Conservation (phyloP, 2,329 filamentous ascomycete species). For the Fusarium beomiforme region DNA sequence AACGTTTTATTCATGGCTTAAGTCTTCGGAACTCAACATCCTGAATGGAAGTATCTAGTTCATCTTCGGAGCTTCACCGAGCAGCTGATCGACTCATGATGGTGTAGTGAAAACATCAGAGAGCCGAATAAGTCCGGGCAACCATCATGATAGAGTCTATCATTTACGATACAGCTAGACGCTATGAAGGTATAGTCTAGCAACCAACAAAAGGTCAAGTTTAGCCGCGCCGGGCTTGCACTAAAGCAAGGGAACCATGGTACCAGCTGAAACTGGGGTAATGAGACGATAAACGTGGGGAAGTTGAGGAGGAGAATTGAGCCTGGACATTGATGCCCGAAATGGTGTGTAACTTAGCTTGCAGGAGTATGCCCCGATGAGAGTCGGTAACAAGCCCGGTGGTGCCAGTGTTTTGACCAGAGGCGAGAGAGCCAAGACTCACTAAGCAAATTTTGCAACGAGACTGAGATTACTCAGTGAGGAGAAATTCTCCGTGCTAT, state of each 20-base stretch:
- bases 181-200: not conserved
- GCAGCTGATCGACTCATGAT: not conserved
- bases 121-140: not conserved
- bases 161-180: not conserved
- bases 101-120: not conserved
- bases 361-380: not conserved
- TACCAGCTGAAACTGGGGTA: slow-evolving; percentile 17
- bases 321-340: slow-evolving; percentile 28
- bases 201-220: slow-evolving; percentile 3
- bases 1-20: not conserved
- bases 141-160: not conserved
- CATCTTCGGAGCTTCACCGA: slow-evolving; percentile 31
- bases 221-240: slow-evolving; percentile 14
- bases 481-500: slow-evolving; percentile 19
- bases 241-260: slow-evolving; percentile 6
- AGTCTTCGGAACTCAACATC: not conserved
- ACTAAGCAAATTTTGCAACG: not conserved
- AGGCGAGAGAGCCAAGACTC: not conserved
- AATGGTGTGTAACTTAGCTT: slow-evolving; percentile 4
- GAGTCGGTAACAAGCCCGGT: not conserved
- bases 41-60: not conserved
- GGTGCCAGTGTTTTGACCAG: not conserved
- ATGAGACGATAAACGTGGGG: slow-evolving; percentile 17
- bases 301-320: not conserved
- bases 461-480: not conserved